Percentiles rank a stretch among this genome's conserved stretches.
Conservation (phyloP, 331 rosid genomes). For the Malus hybrid region DNA sequence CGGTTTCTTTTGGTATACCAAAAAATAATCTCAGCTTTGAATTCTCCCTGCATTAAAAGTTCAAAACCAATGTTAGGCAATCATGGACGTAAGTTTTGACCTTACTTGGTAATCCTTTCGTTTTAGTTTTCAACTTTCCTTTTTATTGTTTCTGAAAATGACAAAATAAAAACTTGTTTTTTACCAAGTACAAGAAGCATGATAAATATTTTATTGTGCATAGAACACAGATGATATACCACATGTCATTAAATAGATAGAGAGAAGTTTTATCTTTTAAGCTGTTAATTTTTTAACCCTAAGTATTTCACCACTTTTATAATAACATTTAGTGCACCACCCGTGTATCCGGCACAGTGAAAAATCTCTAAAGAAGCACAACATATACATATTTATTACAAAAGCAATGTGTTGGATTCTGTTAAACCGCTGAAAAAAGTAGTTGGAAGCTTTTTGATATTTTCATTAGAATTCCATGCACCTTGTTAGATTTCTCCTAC, state of each 20-base stretch:
- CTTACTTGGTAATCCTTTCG: too few relatives aligned
- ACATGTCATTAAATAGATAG: too few relatives aligned
- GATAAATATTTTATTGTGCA: too few relatives aligned
- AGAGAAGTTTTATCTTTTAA: too few relatives aligned
- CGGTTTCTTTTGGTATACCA: not conserved
- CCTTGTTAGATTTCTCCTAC: not conserved
- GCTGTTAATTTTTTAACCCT: too few relatives aligned
- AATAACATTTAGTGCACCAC: too few relatives aligned
- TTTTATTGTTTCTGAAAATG: too few relatives aligned
- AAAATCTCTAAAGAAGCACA: not conserved
- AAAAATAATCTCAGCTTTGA: not conserved
- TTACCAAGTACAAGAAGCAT: not conserved
- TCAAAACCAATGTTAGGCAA: not conserved
- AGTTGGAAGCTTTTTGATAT: not conserved
- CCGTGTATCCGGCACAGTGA: too few relatives aligned
- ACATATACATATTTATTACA: not conserved
- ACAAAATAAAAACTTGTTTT: not conserved
- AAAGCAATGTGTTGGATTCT: not conserved
- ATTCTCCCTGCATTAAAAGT: not conserved
- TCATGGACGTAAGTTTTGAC: not conserved
- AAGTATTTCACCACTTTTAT: too few relatives aligned
- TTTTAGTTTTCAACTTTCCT: too few relatives aligned
- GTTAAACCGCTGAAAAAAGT: not conserved
- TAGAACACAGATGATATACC: rapidly evolving
- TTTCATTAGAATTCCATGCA: not conserved